Conservation (phyloP, 352 stramenopile species). For the Pythium phragmiticola region DNA sequence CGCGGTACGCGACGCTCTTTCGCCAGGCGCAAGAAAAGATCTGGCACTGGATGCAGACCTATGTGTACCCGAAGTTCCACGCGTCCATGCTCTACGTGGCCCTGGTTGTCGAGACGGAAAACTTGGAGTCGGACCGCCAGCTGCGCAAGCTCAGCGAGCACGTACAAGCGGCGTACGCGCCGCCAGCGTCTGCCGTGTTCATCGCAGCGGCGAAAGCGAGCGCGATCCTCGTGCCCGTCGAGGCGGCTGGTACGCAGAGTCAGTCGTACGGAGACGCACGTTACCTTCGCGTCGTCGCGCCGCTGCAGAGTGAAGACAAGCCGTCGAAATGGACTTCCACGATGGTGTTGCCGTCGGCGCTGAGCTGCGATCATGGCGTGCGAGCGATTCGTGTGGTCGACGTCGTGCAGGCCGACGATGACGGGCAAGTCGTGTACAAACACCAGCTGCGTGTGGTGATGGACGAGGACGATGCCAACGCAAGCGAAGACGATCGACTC, state of each 20-base stretch:
- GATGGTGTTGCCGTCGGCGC: not conserved
- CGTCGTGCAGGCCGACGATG: not conserved
- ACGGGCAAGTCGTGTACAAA: not conserved
- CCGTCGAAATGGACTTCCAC: not conserved
- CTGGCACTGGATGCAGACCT: conserved; percentile 64
- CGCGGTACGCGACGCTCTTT: conserved; percentile 67
- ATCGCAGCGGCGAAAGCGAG: conserved; percentile 33
- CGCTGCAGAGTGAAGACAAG: conserved; percentile 3
- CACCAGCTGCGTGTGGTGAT: not conserved
- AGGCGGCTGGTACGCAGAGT: not conserved
- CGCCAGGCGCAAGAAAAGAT: conserved; percentile 69
- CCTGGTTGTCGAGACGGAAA: conserved; percentile 68
- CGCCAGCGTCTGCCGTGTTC: not conserved
- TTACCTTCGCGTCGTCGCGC: conserved; percentile 15
- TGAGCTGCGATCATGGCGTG: not conserved
- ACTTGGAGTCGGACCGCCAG: conserved; percentile 62
- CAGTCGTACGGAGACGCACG: not conserved
- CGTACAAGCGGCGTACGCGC: conserved; percentile 25
- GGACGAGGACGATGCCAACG: not conserved
- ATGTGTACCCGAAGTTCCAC: conserved; percentile 63
- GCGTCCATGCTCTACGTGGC: conserved; percentile 62
- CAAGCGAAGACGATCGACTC: not conserved
- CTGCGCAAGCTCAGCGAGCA: conserved; percentile 66
- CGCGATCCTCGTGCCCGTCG: conserved; percentile 29
- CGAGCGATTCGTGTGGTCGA: conserved; percentile 1